Conservation (phyloP, 305 asterid species). For the Solanum aculeatissimum region DNA sequence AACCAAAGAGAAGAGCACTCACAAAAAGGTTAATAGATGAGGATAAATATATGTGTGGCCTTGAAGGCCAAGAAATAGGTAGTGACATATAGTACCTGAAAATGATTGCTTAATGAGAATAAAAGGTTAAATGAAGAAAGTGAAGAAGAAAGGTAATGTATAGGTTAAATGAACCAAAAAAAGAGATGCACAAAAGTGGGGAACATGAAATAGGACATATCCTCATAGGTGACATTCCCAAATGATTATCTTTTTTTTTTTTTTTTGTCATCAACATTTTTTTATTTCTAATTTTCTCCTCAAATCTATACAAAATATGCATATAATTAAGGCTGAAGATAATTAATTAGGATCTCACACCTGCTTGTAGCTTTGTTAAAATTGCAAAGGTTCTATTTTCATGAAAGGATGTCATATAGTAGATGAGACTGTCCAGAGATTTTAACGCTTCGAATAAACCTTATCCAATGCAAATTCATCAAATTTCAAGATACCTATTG, state of each 20-base stretch:
- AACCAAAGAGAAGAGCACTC: neutral
- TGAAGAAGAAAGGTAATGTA: neutral
- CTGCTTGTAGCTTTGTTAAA: neutral
- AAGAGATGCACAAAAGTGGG: neutral
- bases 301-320: neutral
- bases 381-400: neutral
- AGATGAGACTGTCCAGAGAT: neutral
- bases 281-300: neutral
- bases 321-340: neutral
- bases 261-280: neutral
- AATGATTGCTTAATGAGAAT: neutral
- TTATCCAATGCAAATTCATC: too few relatives aligned
- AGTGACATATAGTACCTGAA: neutral
- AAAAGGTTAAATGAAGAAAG: neutral
- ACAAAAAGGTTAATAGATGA: neutral
- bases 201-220: neutral
- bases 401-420: neutral
- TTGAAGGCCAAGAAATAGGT: neutral
- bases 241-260: neutral
- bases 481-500: too few relatives aligned
- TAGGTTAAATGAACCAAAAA: conserved; percentile 3
- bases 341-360: neutral
- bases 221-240: neutral
- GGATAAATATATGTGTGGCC: neutral
- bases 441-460: neutral